Percentiles rank a stretch among this genome's conserved stretches.
Conservation (phyloP, 768 basidiomycete genomes). For the Amanita inopinata region DNA sequence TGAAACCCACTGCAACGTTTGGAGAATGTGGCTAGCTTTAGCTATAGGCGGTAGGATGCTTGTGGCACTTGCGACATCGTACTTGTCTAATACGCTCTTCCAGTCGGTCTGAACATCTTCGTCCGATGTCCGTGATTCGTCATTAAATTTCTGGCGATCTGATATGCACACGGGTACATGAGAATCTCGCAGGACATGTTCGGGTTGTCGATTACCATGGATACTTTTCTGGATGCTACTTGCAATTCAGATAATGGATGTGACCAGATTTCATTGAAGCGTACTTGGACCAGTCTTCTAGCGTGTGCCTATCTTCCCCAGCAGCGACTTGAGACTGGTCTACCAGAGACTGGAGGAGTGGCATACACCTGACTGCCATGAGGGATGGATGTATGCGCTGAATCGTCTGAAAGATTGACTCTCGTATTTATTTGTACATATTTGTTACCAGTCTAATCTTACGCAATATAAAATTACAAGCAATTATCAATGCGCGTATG, state of each 20-base stretch:
- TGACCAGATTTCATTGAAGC: neutral
- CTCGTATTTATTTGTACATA: too few relatives aligned
- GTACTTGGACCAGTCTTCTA: slow-evolving; percentile 4
- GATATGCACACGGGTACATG: too few relatives aligned
- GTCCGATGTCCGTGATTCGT: too few relatives aligned
- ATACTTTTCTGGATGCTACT: slow-evolving; percentile 5
- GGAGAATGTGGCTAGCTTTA: neutral
- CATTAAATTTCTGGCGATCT: too few relatives aligned
- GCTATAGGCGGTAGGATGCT: neutral
- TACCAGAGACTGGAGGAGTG: slow-evolving; percentile 1
- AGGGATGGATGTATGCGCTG: too few relatives aligned
- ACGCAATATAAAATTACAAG: too few relatives aligned
- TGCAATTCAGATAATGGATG: neutral
- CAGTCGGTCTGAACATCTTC: neutral
- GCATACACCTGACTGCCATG: slow-evolving; percentile 4
- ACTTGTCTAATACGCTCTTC: slow-evolving; percentile 6
- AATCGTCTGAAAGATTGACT: too few relatives aligned
- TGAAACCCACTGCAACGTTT: neutral
- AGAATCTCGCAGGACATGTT: too few relatives aligned
- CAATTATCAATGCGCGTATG: too few relatives aligned
- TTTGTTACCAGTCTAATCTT: too few relatives aligned
- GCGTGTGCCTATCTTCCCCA: neutral
- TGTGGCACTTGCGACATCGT: neutral
- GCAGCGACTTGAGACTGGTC: neutral
- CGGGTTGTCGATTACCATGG: slow-evolving; percentile 1